Evolutionary conservation across 148 eudicot species (phyloP), one percentile per base, ranked within the genome.

Genomic region (Silene uniflora): DNA sequence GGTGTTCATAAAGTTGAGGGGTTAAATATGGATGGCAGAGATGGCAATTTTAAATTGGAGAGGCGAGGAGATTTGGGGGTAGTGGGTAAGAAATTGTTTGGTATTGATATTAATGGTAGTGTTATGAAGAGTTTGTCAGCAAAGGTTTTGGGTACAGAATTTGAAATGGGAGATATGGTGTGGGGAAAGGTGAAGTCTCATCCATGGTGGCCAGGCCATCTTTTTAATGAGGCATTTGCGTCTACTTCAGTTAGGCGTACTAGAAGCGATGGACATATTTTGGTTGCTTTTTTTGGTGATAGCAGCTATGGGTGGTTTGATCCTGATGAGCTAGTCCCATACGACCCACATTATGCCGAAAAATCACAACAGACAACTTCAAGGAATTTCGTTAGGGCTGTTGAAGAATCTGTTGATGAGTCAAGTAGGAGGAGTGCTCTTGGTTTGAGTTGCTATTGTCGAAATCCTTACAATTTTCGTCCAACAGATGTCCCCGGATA

Each of bases 161-260:
- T 81, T 78, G 87, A 85, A 77, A 82, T 88, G 58, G 98, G 97
- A 42, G 97, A 95, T 83, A 86, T 92, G 98, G 97, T 95, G 14
- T 95, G 98, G 98, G 98, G 93, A 7, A 95, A 92, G 80, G 98
- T 95, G 80, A 95, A 95, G 81, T 95, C 97, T 10, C 97, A 95
- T 72, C 98, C 98, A 5, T 95, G 98, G 98, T 95, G 98, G 98
- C 98, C 98, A 0, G 98, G 98, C 10, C 88, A 89, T 77, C 71
- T 95, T 5, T 92, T 76, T 69, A 80, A 82, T 67, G 98, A 95
- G 63, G 88, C 86, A 7, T 90, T 90, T 79, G 96, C 93, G 16
- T 49, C 88, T n/a, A 67, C 84, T 54, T 83, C 89, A 13, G 97
- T 95, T 74, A 78, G 88, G 29, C 82, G 91, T 69, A 79, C 84